Evolutionary conservation across 1,139 yeast species (phyloP).

Genomic region (Pichiaceae sp.): DNA sequence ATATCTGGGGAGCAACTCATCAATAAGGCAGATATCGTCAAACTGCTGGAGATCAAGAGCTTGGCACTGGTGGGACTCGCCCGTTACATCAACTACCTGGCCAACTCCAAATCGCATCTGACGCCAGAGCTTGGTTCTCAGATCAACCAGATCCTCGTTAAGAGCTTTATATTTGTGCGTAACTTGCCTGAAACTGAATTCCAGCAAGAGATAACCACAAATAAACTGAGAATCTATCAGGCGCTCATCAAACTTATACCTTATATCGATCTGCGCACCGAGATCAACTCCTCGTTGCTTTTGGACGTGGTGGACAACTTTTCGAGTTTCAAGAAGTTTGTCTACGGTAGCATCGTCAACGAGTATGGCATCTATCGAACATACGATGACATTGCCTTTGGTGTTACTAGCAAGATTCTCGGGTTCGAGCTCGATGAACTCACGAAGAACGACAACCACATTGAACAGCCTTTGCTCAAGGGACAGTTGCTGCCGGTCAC

Average conservation of each 20-base stretch:
- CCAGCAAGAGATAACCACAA: constrained; percentile 21
- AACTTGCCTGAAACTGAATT: constrained; percentile 18
- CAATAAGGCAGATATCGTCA: constrained; percentile 31
- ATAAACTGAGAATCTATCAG: constrained; percentile 36
- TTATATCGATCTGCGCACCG: constrained; percentile 28
- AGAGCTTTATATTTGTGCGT: constrained; percentile 28
- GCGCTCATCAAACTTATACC: constrained; percentile 33
- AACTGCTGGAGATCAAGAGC: constrained; percentile 36
- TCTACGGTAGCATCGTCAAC: constrained; percentile 2
- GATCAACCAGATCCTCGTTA: constrained; percentile 33
- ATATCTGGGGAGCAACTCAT: constrained; percentile 16
- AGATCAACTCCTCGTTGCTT: constrained; percentile 36
- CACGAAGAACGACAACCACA: constrained; percentile 16
- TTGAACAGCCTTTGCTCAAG: constrained; percentile 21
- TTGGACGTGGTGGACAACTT: constrained; percentile 37
- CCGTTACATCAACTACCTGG: constrained; percentile 29
- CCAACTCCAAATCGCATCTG: constrained; percentile 18
- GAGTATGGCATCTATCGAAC: constrained; percentile 19
- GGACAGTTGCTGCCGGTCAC: constrained; percentile 25
- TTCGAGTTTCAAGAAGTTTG: constrained; percentile 24
- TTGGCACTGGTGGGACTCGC: constrained; percentile 39
- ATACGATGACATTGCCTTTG: constrained; percentile 34
- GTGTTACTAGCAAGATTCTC: constrained; percentile 35
- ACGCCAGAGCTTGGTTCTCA: constrained; percentile 33
- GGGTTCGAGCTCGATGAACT: constrained; percentile 27